phyloP scores from a whole-genome alignment of 768 basidiomycete genomes.

The Lactarius pseudohatsudake region DNA sequence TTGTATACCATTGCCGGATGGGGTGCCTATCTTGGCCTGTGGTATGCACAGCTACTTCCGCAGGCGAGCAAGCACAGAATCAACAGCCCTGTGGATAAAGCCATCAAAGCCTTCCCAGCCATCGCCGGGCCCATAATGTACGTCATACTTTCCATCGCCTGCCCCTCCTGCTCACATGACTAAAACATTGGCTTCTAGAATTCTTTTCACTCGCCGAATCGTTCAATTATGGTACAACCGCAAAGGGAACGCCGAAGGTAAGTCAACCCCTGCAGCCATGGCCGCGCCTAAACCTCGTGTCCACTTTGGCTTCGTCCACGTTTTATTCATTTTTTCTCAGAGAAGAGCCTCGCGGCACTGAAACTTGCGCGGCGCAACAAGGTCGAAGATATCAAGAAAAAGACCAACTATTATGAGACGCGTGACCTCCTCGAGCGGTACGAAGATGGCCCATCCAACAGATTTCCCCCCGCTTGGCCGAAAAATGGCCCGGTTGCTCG shows the following conservation, averaged over 20 bases:
- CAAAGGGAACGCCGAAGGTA: slow-evolving; percentile 81
- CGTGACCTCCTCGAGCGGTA: slow-evolving; percentile 88
- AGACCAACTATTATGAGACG: slow-evolving; percentile 93
- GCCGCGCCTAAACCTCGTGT: slow-evolving; percentile 15
- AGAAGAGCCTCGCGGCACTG: slow-evolving; percentile 72
- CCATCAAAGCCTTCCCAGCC: slow-evolving; percentile 55
- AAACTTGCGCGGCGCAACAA: slow-evolving; percentile 79
- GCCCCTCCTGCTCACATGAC: slow-evolving; percentile 1
- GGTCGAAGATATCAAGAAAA: slow-evolving; percentile 96
- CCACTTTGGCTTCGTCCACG: neutral
- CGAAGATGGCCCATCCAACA: slow-evolving; percentile 54
- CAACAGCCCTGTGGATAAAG: slow-evolving; percentile 41
- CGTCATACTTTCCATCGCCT: slow-evolving; percentile 37
- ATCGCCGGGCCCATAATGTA: slow-evolving; percentile 77
- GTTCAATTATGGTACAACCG: slow-evolving; percentile 83
- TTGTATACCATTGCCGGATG: slow-evolving; percentile 74
- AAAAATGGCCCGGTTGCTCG: slow-evolving; percentile 37
- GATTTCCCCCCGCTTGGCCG: slow-evolving; percentile 39
- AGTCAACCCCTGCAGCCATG: slow-evolving; percentile 27
- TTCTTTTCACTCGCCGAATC: slow-evolving; percentile 74
- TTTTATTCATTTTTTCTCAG: slow-evolving; percentile 41
- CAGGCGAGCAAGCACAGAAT: slow-evolving; percentile 36
- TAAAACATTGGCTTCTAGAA: slow-evolving; percentile 39
- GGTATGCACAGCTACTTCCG: slow-evolving; percentile 66
- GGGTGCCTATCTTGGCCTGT: slow-evolving; percentile 68